These are phyloP conservation scores for Hypoxylon lenormandii DNA, from an alignment of 495 filamentous ascomycete species.

Conservation along the genomic window DNA sequence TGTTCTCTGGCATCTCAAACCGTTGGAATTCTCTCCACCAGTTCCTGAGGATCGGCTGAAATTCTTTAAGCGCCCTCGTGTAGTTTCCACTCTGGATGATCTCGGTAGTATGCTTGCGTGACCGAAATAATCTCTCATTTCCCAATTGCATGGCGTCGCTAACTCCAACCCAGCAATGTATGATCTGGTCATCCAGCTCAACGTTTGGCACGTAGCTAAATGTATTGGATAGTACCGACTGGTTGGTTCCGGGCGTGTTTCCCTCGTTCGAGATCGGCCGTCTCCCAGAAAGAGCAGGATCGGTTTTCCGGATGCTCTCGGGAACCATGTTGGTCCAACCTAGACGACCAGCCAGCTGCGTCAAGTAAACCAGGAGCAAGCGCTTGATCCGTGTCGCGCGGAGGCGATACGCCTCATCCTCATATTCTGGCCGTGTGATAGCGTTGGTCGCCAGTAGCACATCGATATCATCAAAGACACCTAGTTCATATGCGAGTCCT, in stretches of 20 bases:
- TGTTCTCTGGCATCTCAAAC: constrained; percentile 75
- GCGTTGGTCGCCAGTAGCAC: constrained; percentile 66
- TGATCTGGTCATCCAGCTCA: constrained; percentile 78
- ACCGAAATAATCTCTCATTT: constrained; percentile 85
- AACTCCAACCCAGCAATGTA: constrained; percentile 90
- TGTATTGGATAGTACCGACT: constrained; percentile 61
- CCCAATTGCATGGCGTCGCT: constrained; percentile 88
- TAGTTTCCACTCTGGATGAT: constrained; percentile 88
- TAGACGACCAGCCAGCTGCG: constrained; percentile 88
- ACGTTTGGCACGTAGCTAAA: constrained; percentile 70
- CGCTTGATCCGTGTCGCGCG: constrained; percentile 85
- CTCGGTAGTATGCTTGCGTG: constrained; percentile 82
- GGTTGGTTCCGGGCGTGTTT: constrained; percentile 66
- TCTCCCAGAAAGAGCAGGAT: constrained; percentile 59
- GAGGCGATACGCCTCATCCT: constrained; percentile 77
- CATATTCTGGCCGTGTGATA: constrained; percentile 69
- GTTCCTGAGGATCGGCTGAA: constrained; percentile 77
- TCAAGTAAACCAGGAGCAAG: constrained; percentile 87
- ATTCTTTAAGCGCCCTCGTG: constrained; percentile 78
- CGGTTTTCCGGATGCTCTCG: constrained; percentile 64
- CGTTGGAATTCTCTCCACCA: constrained; percentile 82
- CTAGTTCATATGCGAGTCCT: constrained; percentile 89
- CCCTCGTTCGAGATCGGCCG: constrained; percentile 62
- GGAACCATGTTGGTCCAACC: constrained; percentile 96
- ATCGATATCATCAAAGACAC: constrained; percentile 88